Base-by-base conservation (phyloP, 2,329 filamentous ascomycete genomes). In the Rhinocladiella similis region DNA sequence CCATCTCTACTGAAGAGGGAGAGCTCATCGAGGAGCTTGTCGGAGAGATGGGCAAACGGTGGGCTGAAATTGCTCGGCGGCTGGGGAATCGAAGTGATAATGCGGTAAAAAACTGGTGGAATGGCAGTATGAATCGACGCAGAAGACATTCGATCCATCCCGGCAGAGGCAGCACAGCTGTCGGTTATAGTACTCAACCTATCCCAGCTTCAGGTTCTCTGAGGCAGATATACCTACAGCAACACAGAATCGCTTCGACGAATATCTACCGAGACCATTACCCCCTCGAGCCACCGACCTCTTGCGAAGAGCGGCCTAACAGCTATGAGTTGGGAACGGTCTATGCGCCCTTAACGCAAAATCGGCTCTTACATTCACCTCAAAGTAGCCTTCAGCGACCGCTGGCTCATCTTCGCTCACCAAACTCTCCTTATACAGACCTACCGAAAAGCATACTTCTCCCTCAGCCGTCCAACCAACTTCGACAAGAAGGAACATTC, bases 31-130 rank as follows among this genome's bases (percentile, higher is more conserved):
- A 93, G 75, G 79, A 82, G 56, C 81, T 94, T 71, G 92, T 97
- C 14, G 73, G 75, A 10, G 83, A 88, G 66, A 85, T 90, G 77
- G 91, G 91, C 60, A 93, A 91, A 77, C 85, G 89, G 54, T 97
- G 92, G 92, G 92, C 92, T 2, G 91, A 97, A 70, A 97, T 97
- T 68, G 90, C 92, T 43, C 83, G 92, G 63, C 81, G 85, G 45
- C 81, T 97, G 18, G 82, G 87, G 53, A 91, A 91, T 63, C 87
- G 92, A 68, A 96, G 91, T 72, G 92, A 97, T 77, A 97, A 97
- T 68, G 89, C 90, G 25, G 90, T 97, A 62, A 97, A 97, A 83
- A 97, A 97, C 73, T 97, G 91, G 91, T 96, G 90, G 90, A 96
- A 96, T 70, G 91, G 92, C 48, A 90, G 88, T 70, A 89, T 92